Base-by-base conservation (phyloP, 2,329 filamentous ascomycete species). In the Trichoderma harzianum region DNA sequence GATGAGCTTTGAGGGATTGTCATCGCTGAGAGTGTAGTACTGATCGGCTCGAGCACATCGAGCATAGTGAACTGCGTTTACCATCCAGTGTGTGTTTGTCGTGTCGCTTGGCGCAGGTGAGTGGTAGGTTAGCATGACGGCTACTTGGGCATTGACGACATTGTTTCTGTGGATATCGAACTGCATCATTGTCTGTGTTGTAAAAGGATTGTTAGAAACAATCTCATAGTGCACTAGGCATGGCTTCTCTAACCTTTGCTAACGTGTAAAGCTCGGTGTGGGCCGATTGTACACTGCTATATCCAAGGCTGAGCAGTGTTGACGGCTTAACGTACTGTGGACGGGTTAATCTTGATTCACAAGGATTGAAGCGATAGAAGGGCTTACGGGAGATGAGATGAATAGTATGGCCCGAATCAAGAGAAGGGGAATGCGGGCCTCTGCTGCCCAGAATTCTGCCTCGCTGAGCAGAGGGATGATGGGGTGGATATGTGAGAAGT, bases 21-120 rank as follows among this genome's bases (percentile, higher is more conserved):
- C 32, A 10, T 70, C 60, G 4, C 21, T 39, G 14, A 70, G 43
- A 5, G 43, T 47, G 12, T 70, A n/a, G 21, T 70, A 70, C 43
- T 64, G 68, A 16, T 70, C 68, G 7, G 68, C 68, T 24, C 36
- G 68, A 14, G 68, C 68, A 26, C 68, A 70, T 8, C 68, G 68
- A 3, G 68, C 60, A 5, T 30, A 70, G 21, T 70, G 68, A 14
- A 70, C 32, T 16, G 68, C 61, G 26, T 64, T 70, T 32, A 70
- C 51, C 60, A 70, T 55, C 68, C 68, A 70, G 60, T 70, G 57
- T 39, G 68, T 70, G 51, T 70, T 70, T 32, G 68, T 70, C 3
- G 43, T 63, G 28, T 70, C 68, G 32, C 47, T 57, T 11, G 68
- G 60, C 12, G 68, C 24, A 11, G 68, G 61, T 5, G 68, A 64